Conservation (phyloP, 139 green algal genomes). For the Chlorella sorokiniana region DNA sequence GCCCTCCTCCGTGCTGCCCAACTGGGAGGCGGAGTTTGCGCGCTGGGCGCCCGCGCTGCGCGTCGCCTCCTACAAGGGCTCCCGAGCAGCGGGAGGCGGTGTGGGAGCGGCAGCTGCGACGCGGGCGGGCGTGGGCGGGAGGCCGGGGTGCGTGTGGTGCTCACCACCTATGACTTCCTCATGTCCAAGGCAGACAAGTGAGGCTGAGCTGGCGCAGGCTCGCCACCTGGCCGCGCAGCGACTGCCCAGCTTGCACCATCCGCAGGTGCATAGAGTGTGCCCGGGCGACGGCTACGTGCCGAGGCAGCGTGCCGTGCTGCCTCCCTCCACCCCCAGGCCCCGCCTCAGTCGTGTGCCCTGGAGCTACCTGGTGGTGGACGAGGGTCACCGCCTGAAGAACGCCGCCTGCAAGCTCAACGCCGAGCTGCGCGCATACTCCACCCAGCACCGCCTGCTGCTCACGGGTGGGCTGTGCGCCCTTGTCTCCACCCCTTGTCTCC, state of each 20-base stretch:
- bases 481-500: not conserved
- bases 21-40: slow-evolving; percentile 82
- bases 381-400: slow-evolving; percentile 80
- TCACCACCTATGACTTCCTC: slow-evolving; percentile 67
- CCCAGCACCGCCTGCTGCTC: slow-evolving; percentile 65
- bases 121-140: not conserved
- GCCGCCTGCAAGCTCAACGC: slow-evolving; percentile 75
- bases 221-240: too few species aligned
- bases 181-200: slow-evolving; percentile 51
- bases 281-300: too few species aligned
- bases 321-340: not conserved
- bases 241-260: too few species aligned
- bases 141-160: slow-evolving; percentile 47
- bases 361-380: slow-evolving; percentile 67
- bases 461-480: slow-evolving; percentile 54
- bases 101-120: slow-evolving; percentile 29
- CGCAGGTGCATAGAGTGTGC: too few species aligned
- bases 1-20: slow-evolving; percentile 80
- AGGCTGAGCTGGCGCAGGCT: not conserved
- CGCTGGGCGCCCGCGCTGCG: slow-evolving; percentile 80
- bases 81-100: slow-evolving; percentile 39
- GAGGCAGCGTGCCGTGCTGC: not conserved
- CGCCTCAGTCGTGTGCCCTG: slow-evolving; percentile 47
- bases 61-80: slow-evolving; percentile 58
- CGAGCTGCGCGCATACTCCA: slow-evolving; percentile 50